Base-by-base conservation (phyloP, 2,329 filamentous ascomycete species). In the Huntiella bhutanensis region DNA sequence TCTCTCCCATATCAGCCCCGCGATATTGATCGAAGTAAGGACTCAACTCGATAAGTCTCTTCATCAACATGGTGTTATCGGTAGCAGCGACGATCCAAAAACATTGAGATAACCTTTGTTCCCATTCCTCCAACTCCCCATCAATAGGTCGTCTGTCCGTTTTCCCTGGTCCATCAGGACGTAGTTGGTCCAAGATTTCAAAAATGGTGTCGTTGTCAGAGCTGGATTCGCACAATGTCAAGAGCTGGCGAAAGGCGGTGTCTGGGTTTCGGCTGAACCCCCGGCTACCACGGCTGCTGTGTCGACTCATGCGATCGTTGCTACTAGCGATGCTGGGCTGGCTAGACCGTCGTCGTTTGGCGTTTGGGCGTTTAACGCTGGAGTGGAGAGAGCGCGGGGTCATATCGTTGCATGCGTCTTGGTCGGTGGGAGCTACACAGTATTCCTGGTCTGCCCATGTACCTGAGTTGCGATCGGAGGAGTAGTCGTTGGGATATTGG, bases 201-300 rank as follows among this genome's bases (percentile, higher is more conserved):
- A 51, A 45, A 19, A 49, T 49, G 34, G 42, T 43, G 33, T 54
- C 52, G 33, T 52, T 53, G 0, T 52, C 46, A 35, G 41, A 46
- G 22, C 51, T 49, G 19, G 42, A 46, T 15, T 41, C 43, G 45
- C 52, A 51, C 10, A 54, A 41, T 13, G 35, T 37, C 12, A 51
- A 43, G 8, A 53, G 48, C 8, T 49, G 37, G 3, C 42, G 17
- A 5, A 43, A 40, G 7, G 45, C 36, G 1, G 12, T 10, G 5
- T 41, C 34, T 28, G n/a, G 19, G 13, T 46, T 36, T 10, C 36
- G 52, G 43, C 1, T 49, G 43, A 2, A 40, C 37, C 1, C 50
- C n/a, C 11, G 34, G 22, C 45, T 50, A 8, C 33, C 49, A 5
- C 33, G 41, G 7, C 22, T 28, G 22, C 22, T 28, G 7, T 28